Conservation (phyloP, 345 rosid species). For the Cardamine resedifolia region DNA sequence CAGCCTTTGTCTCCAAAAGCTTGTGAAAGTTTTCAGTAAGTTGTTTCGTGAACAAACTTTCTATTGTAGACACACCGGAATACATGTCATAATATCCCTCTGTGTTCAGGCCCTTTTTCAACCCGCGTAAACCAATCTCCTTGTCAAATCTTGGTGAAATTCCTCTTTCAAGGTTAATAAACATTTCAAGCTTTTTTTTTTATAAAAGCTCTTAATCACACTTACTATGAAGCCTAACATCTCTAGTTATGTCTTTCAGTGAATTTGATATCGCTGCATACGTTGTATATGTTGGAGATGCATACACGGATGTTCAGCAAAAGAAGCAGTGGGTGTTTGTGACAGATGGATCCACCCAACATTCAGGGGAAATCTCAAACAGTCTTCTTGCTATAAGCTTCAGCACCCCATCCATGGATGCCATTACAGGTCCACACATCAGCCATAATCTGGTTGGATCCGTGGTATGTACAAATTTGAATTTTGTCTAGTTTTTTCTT, state of each 20-base stretch:
- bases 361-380: conserved; percentile 49
- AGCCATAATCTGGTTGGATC: conserved; percentile 80
- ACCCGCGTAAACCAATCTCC: conserved; percentile 59
- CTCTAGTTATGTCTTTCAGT: conserved; percentile 35
- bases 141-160: conserved; percentile 69
- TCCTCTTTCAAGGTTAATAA: conserved; percentile 68
- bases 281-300: conserved; percentile 79
- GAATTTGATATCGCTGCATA: conserved; percentile 84
- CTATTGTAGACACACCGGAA: conserved; percentile 16
- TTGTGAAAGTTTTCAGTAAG: conserved; percentile 59
- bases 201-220: neutral
- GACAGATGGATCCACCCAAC: conserved; percentile 61
- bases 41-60: conserved; percentile 17
- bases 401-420: conserved; percentile 53
- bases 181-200: neutral
- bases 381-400: conserved; percentile 85
- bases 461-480: conserved; percentile 51
- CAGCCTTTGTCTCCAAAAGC: conserved; percentile 54
- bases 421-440: conserved; percentile 47
- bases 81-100: conserved; percentile 20
- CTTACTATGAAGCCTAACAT: conserved; percentile 7
- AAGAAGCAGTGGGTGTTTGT: conserved; percentile 94
- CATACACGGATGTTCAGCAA: conserved; percentile 46
- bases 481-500: neutral
- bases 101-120: conserved; percentile 76